These are phyloP conservation scores for Iberis pinnata DNA, from an alignment of 345 rosid genomes.

Conservation along the genomic window DNA sequence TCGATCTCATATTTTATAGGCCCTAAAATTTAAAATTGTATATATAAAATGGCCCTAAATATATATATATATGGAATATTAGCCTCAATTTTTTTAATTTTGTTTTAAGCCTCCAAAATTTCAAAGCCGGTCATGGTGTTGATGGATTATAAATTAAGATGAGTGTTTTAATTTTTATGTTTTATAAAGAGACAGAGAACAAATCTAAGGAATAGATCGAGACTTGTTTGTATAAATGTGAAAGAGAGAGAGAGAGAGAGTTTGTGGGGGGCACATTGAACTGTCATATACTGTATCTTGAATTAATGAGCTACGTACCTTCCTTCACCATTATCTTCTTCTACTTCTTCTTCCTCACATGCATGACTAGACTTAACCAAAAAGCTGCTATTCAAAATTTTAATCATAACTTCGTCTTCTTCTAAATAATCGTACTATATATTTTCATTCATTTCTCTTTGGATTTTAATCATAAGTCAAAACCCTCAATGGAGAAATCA, in stretches of 20 bases:
- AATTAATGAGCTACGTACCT: constrained; percentile 27
- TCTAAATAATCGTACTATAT: constrained; percentile 3
- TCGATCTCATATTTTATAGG: too few relatives aligned
- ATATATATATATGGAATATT: too few relatives aligned
- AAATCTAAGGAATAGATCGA: constrained; percentile 24
- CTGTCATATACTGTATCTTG: not conserved
- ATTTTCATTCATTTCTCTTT: constrained; percentile 14
- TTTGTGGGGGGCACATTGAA: constrained; percentile 28
- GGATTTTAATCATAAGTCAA: constrained; percentile 29
- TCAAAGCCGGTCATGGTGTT: too few relatives aligned
- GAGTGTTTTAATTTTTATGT: too few relatives aligned
- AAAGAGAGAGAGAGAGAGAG: too few relatives aligned
- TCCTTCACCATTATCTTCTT: constrained; percentile 7
- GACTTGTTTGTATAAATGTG: too few relatives aligned
- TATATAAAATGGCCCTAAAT: too few relatives aligned
- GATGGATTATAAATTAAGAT: too few relatives aligned
- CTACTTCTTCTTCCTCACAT: constrained; percentile 10
- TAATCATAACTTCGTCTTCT: constrained; percentile 10
- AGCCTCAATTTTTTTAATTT: too few relatives aligned
- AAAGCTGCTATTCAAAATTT: constrained; percentile 14
- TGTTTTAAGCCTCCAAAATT: too few relatives aligned
- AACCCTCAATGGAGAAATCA: not conserved
- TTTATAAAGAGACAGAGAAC: constrained; percentile 18
- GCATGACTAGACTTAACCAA: constrained; percentile 28
- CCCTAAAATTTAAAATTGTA: too few relatives aligned